These are phyloP conservation scores for Annulohypoxylon nitens DNA, from an alignment of 495 filamentous ascomycete species.

Conservation along the genomic window DNA sequence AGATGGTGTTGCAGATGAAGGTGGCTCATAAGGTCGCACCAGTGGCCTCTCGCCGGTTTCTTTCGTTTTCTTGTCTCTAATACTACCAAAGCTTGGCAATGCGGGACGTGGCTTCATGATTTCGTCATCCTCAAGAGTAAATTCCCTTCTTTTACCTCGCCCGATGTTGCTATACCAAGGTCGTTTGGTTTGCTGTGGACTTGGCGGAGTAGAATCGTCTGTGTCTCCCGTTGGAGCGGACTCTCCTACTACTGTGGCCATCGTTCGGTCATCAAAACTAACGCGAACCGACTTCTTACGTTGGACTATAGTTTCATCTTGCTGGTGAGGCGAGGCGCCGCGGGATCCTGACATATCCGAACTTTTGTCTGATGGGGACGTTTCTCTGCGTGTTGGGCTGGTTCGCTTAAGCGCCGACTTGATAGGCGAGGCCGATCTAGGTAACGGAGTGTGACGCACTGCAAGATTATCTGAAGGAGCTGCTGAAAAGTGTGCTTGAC, in stretches of 20 bases:
- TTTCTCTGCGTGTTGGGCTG: conserved; percentile 64
- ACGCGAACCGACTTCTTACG: conserved; percentile 81
- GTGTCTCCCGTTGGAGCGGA: conserved; percentile 66
- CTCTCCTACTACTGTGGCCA: conserved; percentile 67
- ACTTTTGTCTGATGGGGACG: conserved; percentile 58
- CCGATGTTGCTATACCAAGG: conserved; percentile 68
- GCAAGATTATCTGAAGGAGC: conserved; percentile 60
- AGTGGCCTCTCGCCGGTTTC: conserved; percentile 63
- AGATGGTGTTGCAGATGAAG: conserved; percentile 35
- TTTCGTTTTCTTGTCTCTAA: conserved; percentile 67
- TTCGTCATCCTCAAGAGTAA: conserved; percentile 70
- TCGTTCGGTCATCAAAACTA: conserved; percentile 82
- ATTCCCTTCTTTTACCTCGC: conserved; percentile 61
- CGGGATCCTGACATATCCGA: conserved; percentile 55
- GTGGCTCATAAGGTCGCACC: conserved; percentile 61
- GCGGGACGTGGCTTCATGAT: conserved; percentile 81
- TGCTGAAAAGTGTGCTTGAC: conserved; percentile 80
- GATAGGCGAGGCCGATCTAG: conserved; percentile 82
- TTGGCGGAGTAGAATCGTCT: conserved; percentile 63
- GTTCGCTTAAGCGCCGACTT: conserved; percentile 86
- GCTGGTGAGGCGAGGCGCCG: conserved; percentile 40
- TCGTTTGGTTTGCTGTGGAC: conserved; percentile 64
- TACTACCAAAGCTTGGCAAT: conserved; percentile 87
- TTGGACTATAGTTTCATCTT: conserved; percentile 67
- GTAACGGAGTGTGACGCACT: conserved; percentile 80